Conservation (phyloP, 2,329 filamentous ascomycete genomes). For the Fusarium sp. region DNA sequence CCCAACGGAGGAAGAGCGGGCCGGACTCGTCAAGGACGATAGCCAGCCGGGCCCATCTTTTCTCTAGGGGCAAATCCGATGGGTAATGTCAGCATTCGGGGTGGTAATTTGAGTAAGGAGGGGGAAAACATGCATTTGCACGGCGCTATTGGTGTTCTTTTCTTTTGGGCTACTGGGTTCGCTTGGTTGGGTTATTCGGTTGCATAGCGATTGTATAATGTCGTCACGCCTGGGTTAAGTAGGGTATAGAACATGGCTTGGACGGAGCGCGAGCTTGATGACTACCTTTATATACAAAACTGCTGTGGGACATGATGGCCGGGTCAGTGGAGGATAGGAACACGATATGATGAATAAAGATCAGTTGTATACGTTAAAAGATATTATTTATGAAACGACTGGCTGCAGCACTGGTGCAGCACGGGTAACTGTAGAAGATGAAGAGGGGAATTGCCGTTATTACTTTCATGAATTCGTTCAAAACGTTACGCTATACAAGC, state of each 20-base stretch:
- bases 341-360: constrained; percentile 40
- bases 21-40: constrained; percentile 80
- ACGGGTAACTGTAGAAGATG: not conserved
- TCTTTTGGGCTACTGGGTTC: constrained; percentile 6
- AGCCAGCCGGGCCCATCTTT: constrained; percentile 25
- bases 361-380: constrained; percentile 26
- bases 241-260: constrained; percentile 35
- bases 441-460: not conserved
- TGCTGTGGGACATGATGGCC: constrained; percentile 6
- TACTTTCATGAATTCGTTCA: not conserved
- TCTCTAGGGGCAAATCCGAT: constrained; percentile 23
- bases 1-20: constrained; percentile 82
- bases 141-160: constrained; percentile 39
- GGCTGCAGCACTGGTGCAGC: not conserved
- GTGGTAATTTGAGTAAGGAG: constrained; percentile 1
- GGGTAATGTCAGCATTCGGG: not conserved
- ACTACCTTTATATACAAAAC: constrained; percentile 36
- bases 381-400: not conserved
- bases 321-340: constrained; percentile 30
- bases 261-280: constrained; percentile 40
- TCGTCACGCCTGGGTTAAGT: constrained; percentile 28
- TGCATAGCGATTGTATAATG: constrained; percentile 35
- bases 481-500: constrained; percentile 20
- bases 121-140: constrained; percentile 33
- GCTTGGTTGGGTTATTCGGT: constrained; percentile 8